Evolutionary conservation across 2,329 filamentous ascomycete genomes (phyloP), one percentile per base, ranked within the genome.

Genomic region (Fusarium praegraminearum): DNA sequence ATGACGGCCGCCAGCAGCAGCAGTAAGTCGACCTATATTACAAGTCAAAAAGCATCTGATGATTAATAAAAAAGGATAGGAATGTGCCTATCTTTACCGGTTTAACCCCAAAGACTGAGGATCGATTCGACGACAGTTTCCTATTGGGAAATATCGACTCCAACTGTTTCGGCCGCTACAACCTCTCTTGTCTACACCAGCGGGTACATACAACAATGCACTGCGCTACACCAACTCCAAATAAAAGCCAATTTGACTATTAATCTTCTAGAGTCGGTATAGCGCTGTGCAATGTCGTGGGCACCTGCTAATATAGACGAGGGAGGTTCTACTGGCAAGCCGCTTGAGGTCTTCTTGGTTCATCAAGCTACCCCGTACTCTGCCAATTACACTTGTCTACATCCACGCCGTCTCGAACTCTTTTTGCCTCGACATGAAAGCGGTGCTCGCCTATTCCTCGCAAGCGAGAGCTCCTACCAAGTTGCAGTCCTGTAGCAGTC

Each of bases 381-480:
- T 36, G 16, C 30, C 30, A 20, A 16, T 30, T 35, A 7, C 44
- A 57, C 7, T 52, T 28, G 12, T 28, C 18, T 18, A 38, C n/a
- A 9, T 16, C 30, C 32, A 13, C 9, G 44, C 28, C 32, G n/a
- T 20, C 12, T 16, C 8, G 16, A 18, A 9, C 24, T n/a, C 15
- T 43, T 13, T 13, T 36, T 38, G 9, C 28, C 28, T 32, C 6
- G 22, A 24, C 35, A 46, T n/a, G 18, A 28, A 13, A 22, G 36
- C 13, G 24, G 5, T 24, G 3, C 33, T 51, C n/a, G 52, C n/a
- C 15, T 24, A 16, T 20, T 26, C 10, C 20, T 47, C 13, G 9
- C 33, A 38, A 26, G 40, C 26, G n/a, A 32, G 30, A 50, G 32
- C 44, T 45, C 32, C 45, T 57, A 43, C 52, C 53, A 52, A 55